Percentiles rank a stretch among this genome's conserved stretches.
phyloP scores from a whole-genome alignment of 148 eudicot genomes.

The Beta vulgaris region DNA sequence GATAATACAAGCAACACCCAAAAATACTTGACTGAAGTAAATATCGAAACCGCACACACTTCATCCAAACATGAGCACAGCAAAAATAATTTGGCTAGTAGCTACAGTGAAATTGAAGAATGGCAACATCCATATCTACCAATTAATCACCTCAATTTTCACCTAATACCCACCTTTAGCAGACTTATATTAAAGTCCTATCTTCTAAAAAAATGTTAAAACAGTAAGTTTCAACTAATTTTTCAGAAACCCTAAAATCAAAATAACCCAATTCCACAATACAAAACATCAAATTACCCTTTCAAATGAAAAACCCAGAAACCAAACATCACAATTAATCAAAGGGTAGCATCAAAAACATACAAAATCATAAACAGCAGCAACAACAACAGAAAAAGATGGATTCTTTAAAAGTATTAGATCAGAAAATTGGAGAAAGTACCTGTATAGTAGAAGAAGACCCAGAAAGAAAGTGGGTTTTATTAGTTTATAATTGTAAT shows the following conservation, averaged over 20 bases:
- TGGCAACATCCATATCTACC: not conserved
- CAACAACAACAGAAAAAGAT: not conserved
- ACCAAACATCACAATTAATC: not conserved
- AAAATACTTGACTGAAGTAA: no score
- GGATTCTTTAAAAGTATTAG: not conserved
- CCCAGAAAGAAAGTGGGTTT: conserved; percentile 11
- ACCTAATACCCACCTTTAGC: conserved; percentile 15
- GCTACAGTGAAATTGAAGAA: not conserved
- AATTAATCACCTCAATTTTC: not conserved
- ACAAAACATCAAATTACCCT: not conserved
- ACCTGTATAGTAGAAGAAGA: conserved; percentile 11
- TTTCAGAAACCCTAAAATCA: conserved; percentile 20
- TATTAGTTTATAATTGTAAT: not conserved
- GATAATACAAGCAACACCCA: not conserved
- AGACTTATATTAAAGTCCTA: not conserved
- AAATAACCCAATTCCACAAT: conserved; percentile 8
- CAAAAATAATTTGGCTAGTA: not conserved
- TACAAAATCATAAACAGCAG: not conserved
- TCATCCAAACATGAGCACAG: no score
- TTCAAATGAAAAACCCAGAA: conserved; percentile 6
- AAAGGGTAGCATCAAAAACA: not conserved
- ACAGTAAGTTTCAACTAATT: not conserved
- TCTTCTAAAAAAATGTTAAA: not conserved
- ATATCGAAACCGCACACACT: no score
- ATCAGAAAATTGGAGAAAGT: conserved; percentile 13